Conservation (phyloP, 2,329 filamentous ascomycete species). For the Stenocarpella maydis region DNA sequence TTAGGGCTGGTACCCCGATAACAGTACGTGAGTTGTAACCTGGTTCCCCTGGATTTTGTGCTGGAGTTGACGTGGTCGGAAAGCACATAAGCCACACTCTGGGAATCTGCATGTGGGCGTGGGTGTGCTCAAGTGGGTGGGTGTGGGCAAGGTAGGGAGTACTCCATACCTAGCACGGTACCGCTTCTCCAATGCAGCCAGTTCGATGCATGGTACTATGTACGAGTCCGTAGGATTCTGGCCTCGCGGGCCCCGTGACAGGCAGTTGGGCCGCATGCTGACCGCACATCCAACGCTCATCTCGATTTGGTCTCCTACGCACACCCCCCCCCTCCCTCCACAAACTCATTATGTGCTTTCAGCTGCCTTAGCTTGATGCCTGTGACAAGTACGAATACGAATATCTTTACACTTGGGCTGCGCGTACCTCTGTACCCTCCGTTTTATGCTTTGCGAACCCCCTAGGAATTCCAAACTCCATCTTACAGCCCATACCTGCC, state of each 20-base stretch:
- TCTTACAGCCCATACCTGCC: not conserved
- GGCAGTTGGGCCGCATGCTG: not conserved
- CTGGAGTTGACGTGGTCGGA: not conserved
- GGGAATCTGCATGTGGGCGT: not conserved
- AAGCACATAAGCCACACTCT: constrained; percentile 1
- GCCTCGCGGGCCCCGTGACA: not conserved
- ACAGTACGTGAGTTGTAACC: not conserved
- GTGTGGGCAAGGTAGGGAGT: too few species aligned
- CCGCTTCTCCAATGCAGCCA: not conserved
- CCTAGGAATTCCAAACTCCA: too few species aligned
- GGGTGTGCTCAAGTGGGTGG: too few species aligned
- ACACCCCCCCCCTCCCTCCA: too few species aligned
- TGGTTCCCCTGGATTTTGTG: not conserved
- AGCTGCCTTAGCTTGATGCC: too few species aligned
- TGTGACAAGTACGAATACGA: too few species aligned
- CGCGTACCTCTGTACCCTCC: too few species aligned
- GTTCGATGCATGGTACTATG: not conserved
- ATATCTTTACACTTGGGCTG: too few species aligned
- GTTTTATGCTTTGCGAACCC: too few species aligned
- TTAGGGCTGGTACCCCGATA: constrained; percentile 1
- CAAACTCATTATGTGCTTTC: too few species aligned
- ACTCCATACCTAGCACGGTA: too few species aligned
- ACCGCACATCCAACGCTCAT: not conserved
- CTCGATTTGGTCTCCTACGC: not conserved
- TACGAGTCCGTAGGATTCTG: not conserved